Evolutionary conservation across 306 rosid genomes (phyloP), one percentile per base, ranked within the genome.

Genomic region (Cucumis melo): DNA sequence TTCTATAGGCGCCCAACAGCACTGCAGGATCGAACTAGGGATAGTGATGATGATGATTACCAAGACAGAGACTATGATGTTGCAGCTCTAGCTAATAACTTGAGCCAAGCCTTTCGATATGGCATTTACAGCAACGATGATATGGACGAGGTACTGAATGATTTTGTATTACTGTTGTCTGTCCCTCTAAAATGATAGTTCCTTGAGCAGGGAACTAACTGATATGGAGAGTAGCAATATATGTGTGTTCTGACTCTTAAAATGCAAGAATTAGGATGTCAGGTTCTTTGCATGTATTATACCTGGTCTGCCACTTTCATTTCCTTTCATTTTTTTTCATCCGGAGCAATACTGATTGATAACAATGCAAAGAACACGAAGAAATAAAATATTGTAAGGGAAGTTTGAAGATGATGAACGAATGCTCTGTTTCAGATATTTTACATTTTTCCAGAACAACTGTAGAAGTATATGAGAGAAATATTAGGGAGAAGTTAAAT

Each of bases 11-110:
- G 99, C 79, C 99, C 99, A 42, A 87, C 96, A 44, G 88, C 96
- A 7, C 78, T 95, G 83, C 99, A 90, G 46, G 99, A 95, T 83
- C 87, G 98, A 75, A 86, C 72, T 65, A 90, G 97, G 90, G 99
- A 95, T 74, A 94, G 97, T 57, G 98, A 91, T 24, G 98, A 95
- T 83, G 99, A 95, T 77, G 99, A 92, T 81, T 95, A 89, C 76
- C 97, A 92, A 85, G 99, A 95, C 62, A 90, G 97, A 79, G 99
- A 95, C 78, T 92, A 90, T 63, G 99, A 95, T 76, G 99, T 95
- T 78, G 99, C 99, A 59, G 97, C 99, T 46, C 85, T 95, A 16
- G 99, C 98, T 57, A 95, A 92, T 84, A 95, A 92, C 85, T 83
- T 95, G 77, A 95, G 97, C 81, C 98, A 95, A 87, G 99, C 98